A percentile compares a stretch with the other conserved stretches of the same genome.
These are phyloP conservation scores for Nematocida sp. DNA, from an alignment of 371 early-diverging fungal genomes.

Conservation along the genomic window DNA sequence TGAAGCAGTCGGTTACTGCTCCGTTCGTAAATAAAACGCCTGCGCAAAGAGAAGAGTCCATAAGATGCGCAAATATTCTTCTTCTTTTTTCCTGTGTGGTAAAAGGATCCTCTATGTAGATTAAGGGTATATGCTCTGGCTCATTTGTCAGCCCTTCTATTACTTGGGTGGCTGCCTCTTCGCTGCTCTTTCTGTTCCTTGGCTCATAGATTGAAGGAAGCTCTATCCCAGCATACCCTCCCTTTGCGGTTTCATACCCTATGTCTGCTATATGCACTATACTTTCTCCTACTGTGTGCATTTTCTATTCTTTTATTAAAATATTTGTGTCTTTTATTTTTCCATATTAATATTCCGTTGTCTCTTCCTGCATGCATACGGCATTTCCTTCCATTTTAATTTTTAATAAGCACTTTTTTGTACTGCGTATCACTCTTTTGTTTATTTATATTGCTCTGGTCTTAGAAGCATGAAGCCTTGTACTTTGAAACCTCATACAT, in stretches of 20 bases:
- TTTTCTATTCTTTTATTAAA: conserved; percentile 8
- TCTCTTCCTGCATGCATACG: background rate
- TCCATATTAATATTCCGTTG: background rate
- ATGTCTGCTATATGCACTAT: conserved; percentile 52
- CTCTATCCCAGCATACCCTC: conserved; percentile 48
- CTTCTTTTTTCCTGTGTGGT: conserved; percentile 18
- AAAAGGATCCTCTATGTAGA: conserved; percentile 56
- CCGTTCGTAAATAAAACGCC: conserved; percentile 57
- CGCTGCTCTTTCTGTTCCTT: conserved; percentile 10
- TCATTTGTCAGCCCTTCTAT: conserved; percentile 44
- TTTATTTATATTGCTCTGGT: no score
- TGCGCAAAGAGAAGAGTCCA: conserved; percentile 48
- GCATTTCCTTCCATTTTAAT: background rate
- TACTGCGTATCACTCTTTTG: background rate
- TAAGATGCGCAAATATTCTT: conserved; percentile 40
- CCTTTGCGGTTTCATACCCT: conserved; percentile 54
- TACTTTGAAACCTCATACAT: no score
- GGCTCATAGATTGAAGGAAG: conserved; percentile 31
- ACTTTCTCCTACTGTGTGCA: conserved; percentile 50
- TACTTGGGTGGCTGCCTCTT: conserved; percentile 21
- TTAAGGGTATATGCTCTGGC: conserved; percentile 14
- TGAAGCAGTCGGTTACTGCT: conserved; percentile 57
- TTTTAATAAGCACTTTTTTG: background rate
- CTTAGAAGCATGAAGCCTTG: no score
- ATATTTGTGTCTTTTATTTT: background rate